Percentiles rank a stretch among this genome's conserved stretches.
Evolutionary conservation across 148 eudicot species (phyloP).

Genomic region (Rhododendron ferrugineum): DNA sequence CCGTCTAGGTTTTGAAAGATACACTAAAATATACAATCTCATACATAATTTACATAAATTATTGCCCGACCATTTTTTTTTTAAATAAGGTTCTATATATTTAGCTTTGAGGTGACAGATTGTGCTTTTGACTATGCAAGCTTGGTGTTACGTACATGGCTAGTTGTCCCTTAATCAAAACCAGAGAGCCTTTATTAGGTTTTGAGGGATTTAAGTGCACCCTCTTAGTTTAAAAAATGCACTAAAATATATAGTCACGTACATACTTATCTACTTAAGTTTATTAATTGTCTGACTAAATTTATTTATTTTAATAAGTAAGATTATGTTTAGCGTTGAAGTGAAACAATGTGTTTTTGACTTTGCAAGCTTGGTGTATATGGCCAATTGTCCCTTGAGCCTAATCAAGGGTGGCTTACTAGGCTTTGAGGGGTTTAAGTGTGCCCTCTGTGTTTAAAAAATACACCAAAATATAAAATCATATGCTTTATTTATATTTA

Average conservation of each 20-base stretch:
- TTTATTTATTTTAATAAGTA: neutral
- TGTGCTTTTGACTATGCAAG: neutral
- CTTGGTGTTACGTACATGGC: neutral
- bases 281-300: neutral
- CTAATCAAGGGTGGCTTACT: too few relatives aligned
- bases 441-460: neutral
- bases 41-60: neutral
- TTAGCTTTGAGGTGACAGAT: neutral
- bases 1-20: neutral
- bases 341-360: neutral
- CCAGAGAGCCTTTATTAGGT: neutral
- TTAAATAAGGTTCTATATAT: neutral
- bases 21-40: neutral
- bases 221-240: neutral
- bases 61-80: neutral
- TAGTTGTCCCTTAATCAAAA: neutral
- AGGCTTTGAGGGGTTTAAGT: too few relatives aligned
- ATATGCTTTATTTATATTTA: too few relatives aligned
- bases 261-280: neutral
- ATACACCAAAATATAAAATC: neutral
- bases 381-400: neutral
- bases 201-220: neutral
- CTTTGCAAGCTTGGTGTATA: neutral
- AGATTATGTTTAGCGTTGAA: neutral
- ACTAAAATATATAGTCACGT: neutral